Base-by-base conservation (phyloP, 1,284 basidiomycete species). In the Salmacisia buchloeana region DNA sequence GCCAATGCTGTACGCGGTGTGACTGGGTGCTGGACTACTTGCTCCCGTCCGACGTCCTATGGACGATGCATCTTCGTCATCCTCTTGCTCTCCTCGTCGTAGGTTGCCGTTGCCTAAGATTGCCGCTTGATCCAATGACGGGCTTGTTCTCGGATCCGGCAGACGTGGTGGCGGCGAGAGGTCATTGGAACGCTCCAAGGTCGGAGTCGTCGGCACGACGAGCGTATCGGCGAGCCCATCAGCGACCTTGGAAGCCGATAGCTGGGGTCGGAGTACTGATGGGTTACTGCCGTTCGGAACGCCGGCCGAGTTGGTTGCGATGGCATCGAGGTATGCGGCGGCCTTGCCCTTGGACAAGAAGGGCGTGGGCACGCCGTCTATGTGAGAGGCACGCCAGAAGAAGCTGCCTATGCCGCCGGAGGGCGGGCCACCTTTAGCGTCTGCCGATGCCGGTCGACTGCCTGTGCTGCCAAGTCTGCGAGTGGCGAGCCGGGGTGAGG, bases 301-400 rank as follows among this genome's bases (percentile, higher is more conserved):
- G n/a, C n/a, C 39, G 15, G 39, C 39, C 39, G 23, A 43, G 5
- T 43, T 15, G 15, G 39, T n/a, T 5, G 39, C 39, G 15, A 43
- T 15, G 6, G 39, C 4, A n/a, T 15, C 1, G 29, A 18, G 18
- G 12, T 31, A 33, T 2, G 12, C 29, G 29, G 10, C 21, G 15
- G 9, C 9, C 27, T 54, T 54, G 4, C 49, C 27, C 41, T 43
- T 43, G 18, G 41, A 21, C 15, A 43, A n/a, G 41, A 31, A 54
- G 18, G 49, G 49, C 13, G 49, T 31, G 29, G 49, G 27, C 4
- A 33, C 29, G 29, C 29, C 49, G 21, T 54, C 49, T 18, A 54
- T 29, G 18, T 54, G 49, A 33, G 49, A 27, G n/a, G 49, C 49
- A 31, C 49, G 49, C 49, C 49, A 54, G 49, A 54, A 54, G 4